Base-by-base conservation (phyloP, 805 yeast species). In the Candida loeiensis region DNA sequence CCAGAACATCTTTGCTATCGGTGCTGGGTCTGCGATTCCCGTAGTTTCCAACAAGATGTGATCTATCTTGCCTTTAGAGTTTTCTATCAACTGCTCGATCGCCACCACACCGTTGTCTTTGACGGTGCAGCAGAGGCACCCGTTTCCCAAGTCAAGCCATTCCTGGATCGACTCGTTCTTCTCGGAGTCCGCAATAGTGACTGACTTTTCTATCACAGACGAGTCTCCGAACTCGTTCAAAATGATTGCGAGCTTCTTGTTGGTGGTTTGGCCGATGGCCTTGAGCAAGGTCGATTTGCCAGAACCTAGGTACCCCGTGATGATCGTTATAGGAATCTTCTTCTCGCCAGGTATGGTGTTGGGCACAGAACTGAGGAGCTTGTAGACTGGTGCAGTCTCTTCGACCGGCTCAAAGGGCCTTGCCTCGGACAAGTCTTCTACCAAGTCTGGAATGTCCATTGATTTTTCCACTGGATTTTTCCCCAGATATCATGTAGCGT, bases 1-100 rank as follows among this genome's bases (percentile, higher is more conserved):
- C 99, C 99, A 93, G 62, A 93, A 93, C 96, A 91, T 91, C 47
- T 81, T 78, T 4, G 97, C 96, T 19, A 93, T 88, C 0, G 98
- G 98, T 0, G 90, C 97, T 0, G 99, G 99, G 56, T 93, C 98
- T 0, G 99, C 99, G 12, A 93, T 74, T 0, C 99, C 99, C 0
- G 96, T 88, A 0, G 99, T 93, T 56, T 93, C 99, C 39, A 93
- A 66, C 17, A 93, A 59, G n/a, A 93, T 89, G 55, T 91, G 85
- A 61, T 93, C 99, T 37, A 91, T 89, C 37, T 74, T 74, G 22
- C 78, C 82, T 5, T 81, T 82, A 22, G 82, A 74, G 38, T 80
- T 74, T 21, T 79, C 82, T 45, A 91, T 80, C 50, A 93, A 74
- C 42, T 86, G 77, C 59, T 93, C 99, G 39, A 93, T 89, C 0